A percentile compares a stretch with the other conserved stretches of the same genome.
Evolutionary conservation across 2,329 filamentous ascomycete species (phyloP).

Genomic region (Epichloe coenophiala): DNA sequence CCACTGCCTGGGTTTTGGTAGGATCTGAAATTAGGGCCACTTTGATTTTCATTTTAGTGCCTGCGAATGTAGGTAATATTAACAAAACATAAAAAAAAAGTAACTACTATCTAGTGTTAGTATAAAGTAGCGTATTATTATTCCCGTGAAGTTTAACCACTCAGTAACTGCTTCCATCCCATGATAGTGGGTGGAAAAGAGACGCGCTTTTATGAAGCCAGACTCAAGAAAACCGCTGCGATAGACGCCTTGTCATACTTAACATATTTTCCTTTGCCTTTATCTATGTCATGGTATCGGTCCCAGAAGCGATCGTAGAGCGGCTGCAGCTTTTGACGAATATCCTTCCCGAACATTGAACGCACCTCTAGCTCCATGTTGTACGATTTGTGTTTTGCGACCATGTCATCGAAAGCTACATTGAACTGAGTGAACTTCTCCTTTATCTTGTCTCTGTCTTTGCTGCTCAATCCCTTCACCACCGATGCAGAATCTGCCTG

Average conservation of each 20-base stretch:
- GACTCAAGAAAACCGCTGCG: conserved; percentile 46
- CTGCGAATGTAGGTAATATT: too few species aligned
- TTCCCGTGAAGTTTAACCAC: too few species aligned
- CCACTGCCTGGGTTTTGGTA: too few species aligned
- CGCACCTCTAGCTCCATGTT: conserved; percentile 88
- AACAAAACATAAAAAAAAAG: too few species aligned
- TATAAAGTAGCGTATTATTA: too few species aligned
- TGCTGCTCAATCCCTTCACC: conserved; percentile 69
- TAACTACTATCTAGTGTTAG: too few species aligned
- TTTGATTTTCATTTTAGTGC: too few species aligned
- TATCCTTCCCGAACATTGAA: conserved; percentile 64
- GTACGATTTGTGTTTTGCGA: conserved; percentile 67
- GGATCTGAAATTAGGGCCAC: too few species aligned
- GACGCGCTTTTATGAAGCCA: conserved; percentile 24
- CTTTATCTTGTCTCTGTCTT: conserved; percentile 94
- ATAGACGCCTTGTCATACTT: conserved; percentile 88
- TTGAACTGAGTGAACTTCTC: conserved; percentile 93
- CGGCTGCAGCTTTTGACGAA: conserved; percentile 85
- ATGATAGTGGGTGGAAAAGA: too few species aligned
- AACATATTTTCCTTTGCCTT: conserved; percentile 94
- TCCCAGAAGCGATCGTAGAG: conserved; percentile 95
- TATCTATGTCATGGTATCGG: conserved; percentile 92
- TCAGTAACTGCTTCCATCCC: too few species aligned
- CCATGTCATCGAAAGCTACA: conserved; percentile 74
- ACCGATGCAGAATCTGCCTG: conserved; percentile 70